Conservation (phyloP, 345 rosid species). For the Corchorus capsularis region DNA sequence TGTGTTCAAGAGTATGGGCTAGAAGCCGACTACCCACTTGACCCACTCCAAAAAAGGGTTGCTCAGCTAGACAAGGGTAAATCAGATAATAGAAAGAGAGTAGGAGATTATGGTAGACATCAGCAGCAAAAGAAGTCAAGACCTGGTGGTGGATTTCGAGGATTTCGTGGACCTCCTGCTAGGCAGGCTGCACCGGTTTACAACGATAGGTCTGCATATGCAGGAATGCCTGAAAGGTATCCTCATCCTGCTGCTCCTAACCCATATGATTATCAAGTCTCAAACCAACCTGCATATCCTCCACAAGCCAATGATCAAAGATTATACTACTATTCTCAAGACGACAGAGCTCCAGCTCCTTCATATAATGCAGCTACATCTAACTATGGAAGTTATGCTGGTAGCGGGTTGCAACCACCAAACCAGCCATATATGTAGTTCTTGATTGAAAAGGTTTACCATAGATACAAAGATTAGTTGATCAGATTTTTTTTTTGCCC, state of each 20-base stretch:
- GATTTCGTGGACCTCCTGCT: slow-evolving; percentile 34
- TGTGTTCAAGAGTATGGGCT: slow-evolving; percentile 55
- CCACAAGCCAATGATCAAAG: slow-evolving; percentile 47
- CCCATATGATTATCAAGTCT: slow-evolving; percentile 38
- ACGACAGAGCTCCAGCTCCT: slow-evolving; percentile 27
- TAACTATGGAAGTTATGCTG: slow-evolving; percentile 32
- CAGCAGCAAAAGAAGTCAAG: slow-evolving; percentile 44
- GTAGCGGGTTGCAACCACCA: slow-evolving; percentile 37
- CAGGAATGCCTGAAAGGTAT: slow-evolving; percentile 43
- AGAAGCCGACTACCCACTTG: slow-evolving; percentile 55
- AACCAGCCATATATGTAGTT: slow-evolving; percentile 40
- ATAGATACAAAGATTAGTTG: background rate
- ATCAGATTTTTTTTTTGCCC: slow-evolving; percentile 5
- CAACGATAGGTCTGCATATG: slow-evolving; percentile 25
- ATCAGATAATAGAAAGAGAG: slow-evolving; percentile 45
- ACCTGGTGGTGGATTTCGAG: slow-evolving; percentile 37
- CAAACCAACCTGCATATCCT: slow-evolving; percentile 39
- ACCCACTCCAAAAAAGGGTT: slow-evolving; percentile 57
- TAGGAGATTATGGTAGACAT: slow-evolving; percentile 37
- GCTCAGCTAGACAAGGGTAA: slow-evolving; percentile 53
- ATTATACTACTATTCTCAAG: slow-evolving; percentile 42
- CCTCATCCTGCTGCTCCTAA: slow-evolving; percentile 35
- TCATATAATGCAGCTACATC: slow-evolving; percentile 33
- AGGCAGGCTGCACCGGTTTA: slow-evolving; percentile 39
- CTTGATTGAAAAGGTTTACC: background rate